These are phyloP conservation scores for Trichothecium roseum DNA, from an alignment of 2,329 filamentous ascomycete genomes.

Conservation along the genomic window DNA sequence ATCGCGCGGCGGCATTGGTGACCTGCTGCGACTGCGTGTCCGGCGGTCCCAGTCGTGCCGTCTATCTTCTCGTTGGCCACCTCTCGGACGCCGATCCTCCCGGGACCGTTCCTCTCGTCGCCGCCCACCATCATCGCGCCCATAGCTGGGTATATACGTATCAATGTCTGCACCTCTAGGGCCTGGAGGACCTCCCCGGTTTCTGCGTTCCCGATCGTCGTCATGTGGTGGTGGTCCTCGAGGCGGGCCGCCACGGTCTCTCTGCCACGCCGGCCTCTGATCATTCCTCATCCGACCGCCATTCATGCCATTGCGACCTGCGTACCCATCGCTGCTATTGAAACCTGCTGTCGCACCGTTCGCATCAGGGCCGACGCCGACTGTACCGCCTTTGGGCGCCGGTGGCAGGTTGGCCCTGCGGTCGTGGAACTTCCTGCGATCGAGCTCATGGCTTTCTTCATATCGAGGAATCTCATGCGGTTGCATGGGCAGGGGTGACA, in stretches of 20 bases:
- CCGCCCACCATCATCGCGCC: slow-evolving; percentile 19
- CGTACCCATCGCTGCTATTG: slow-evolving; percentile 39
- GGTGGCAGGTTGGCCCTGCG: slow-evolving; percentile 78
- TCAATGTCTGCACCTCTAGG: slow-evolving; percentile 29
- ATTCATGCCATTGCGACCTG: slow-evolving; percentile 35
- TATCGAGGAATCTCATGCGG: slow-evolving; percentile 85
- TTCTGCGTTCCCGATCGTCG: slow-evolving; percentile 26
- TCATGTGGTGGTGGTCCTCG: slow-evolving; percentile 19
- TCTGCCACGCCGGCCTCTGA: slow-evolving; percentile 43
- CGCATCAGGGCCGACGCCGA: slow-evolving; percentile 59
- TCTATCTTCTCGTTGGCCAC: slow-evolving; percentile 24
- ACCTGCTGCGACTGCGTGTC: slow-evolving; percentile 29
- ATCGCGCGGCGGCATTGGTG: slow-evolving; percentile 26
- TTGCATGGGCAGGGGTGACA: slow-evolving; percentile 63
- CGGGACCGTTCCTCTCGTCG: slow-evolving; percentile 15
- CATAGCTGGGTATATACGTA: slow-evolving; percentile 40
- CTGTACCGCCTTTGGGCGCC: slow-evolving; percentile 82
- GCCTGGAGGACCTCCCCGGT: slow-evolving; percentile 18
- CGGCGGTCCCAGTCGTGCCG: slow-evolving; percentile 30
- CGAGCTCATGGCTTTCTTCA: slow-evolving; percentile 93
- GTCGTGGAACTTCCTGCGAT: slow-evolving; percentile 80
- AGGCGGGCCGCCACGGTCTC: slow-evolving; percentile 41
- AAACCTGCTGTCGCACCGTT: slow-evolving; percentile 36
- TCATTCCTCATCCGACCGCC: slow-evolving; percentile 35
- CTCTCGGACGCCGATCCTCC: slow-evolving; percentile 18